phyloP scores from a whole-genome alignment of 2,329 filamentous ascomycete species.

The Cercospora sojina region DNA sequence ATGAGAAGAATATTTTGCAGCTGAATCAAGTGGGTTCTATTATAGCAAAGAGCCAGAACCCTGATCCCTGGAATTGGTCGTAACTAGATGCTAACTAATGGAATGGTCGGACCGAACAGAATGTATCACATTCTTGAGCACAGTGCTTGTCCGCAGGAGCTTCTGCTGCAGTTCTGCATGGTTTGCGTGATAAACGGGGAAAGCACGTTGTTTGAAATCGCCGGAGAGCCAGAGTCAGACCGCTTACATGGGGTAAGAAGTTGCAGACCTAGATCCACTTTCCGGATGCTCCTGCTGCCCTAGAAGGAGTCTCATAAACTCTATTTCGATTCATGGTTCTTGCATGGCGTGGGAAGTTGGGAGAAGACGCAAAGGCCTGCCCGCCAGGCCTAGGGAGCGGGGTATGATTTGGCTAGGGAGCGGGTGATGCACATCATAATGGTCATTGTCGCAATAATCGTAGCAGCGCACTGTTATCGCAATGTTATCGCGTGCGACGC shows the following conservation, averaged over 20 bases:
- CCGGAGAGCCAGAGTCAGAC: background rate
- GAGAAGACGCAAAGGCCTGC: background rate
- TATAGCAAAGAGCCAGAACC: background rate
- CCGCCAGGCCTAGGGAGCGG: too few relatives aligned
- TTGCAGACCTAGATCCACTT: background rate
- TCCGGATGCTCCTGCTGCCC: background rate
- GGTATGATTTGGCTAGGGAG: too few relatives aligned
- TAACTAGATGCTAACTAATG: background rate
- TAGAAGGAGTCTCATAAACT: background rate
- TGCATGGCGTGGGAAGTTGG: background rate
- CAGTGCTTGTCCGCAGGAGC: background rate
- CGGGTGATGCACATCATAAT: too few relatives aligned
- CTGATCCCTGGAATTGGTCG: background rate
- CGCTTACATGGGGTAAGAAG: background rate
- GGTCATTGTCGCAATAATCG: too few relatives aligned
- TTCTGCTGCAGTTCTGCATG: too few relatives aligned
- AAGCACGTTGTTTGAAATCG: constrained; percentile 3
- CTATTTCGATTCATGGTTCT: background rate
- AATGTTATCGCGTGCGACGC: too few relatives aligned
- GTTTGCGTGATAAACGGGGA: constrained; percentile 2
- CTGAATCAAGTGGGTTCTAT: background rate
- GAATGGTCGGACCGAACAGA: background rate
- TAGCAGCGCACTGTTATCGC: too few relatives aligned
- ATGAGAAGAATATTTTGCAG: background rate
- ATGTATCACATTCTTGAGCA: background rate